These are phyloP conservation scores for Symbiodinium pilosum DNA, from an alignment of 73 alveolate species.

Conservation along the genomic window DNA sequence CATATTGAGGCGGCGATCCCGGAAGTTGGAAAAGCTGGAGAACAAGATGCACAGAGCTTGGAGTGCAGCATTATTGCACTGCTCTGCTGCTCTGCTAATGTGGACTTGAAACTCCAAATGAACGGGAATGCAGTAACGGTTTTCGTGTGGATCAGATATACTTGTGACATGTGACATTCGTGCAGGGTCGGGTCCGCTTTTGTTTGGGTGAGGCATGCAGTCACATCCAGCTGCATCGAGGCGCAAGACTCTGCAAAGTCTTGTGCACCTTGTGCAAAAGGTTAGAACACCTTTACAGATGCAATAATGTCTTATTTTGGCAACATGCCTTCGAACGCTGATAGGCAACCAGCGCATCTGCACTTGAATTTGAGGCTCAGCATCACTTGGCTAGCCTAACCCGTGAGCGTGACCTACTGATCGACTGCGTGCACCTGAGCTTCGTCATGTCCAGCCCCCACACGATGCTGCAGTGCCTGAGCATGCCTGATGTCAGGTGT, in stretches of 20 bases:
- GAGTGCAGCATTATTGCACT: too few species aligned
- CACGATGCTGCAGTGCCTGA: not conserved
- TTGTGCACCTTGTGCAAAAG: not conserved
- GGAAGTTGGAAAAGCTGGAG: constrained; percentile 75
- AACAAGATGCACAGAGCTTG: constrained; percentile 16
- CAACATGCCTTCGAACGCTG: too few species aligned
- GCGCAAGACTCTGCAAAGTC: not conserved
- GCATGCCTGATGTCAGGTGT: constrained; percentile 1
- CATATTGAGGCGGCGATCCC: constrained; percentile 35
- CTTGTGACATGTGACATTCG: too few species aligned
- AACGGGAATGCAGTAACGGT: too few species aligned
- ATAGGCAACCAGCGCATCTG: not conserved
- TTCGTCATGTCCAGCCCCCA: not conserved
- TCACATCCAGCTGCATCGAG: constrained; percentile 57
- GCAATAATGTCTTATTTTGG: too few species aligned
- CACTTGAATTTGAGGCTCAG: constrained; percentile 28
- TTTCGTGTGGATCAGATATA: too few species aligned
- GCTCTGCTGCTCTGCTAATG: too few species aligned
- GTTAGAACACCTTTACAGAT: too few species aligned
- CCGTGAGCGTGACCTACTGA: constrained; percentile 66
- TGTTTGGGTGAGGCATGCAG: constrained; percentile 21
- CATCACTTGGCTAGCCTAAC: constrained; percentile 72
- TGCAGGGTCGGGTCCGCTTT: too few species aligned
- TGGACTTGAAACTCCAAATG: too few species aligned
- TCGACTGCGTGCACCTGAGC: constrained; percentile 33